Percentiles rank a stretch among this genome's conserved stretches.
phyloP scores from a whole-genome alignment of 1,284 basidiomycete genomes.

The Apiotrichum gracile region DNA sequence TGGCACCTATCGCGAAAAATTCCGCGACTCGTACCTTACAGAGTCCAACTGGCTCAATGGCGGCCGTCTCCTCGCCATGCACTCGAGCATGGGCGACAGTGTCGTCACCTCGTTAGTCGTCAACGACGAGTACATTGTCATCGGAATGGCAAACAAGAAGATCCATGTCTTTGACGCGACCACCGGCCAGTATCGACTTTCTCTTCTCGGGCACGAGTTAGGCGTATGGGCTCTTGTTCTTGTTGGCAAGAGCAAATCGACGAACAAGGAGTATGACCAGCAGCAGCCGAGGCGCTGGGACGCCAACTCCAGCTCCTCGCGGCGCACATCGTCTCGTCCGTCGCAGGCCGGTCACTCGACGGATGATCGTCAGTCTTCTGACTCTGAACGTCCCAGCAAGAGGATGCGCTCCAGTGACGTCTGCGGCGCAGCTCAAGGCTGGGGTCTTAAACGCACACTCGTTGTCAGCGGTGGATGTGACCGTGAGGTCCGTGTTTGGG shows the following conservation, averaged over 20 bases:
- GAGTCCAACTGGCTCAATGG: conserved; percentile 81
- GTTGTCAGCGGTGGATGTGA: conserved; percentile 93
- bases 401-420: conserved; percentile 51
- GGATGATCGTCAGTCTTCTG: too few relatives aligned
- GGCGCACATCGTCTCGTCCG: conserved; percentile 4
- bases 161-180: conserved; percentile 81
- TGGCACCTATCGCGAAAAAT: conserved; percentile 12
- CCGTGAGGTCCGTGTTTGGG: conserved; percentile 85
- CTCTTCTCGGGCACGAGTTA: conserved; percentile 74
- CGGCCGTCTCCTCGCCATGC: conserved; percentile 65
- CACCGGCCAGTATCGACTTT: conserved; percentile 70
- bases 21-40: conserved; percentile 50
- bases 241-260: conserved; percentile 43
- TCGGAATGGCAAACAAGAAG: conserved; percentile 80
- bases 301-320: not conserved
- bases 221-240: conserved; percentile 92
- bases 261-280: not conserved
- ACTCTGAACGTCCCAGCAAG: not conserved
- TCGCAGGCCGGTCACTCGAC: not conserved
- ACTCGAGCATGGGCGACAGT: conserved; percentile 64
- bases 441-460: conserved; percentile 58
- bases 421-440: conserved; percentile 61
- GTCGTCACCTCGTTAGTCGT: conserved; percentile 84
- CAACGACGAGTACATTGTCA: conserved; percentile 77
- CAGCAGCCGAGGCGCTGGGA: not conserved